phyloP scores from a whole-genome alignment of 2,329 filamentous ascomycete species.

The Colletotrichum noveboracense region DNA sequence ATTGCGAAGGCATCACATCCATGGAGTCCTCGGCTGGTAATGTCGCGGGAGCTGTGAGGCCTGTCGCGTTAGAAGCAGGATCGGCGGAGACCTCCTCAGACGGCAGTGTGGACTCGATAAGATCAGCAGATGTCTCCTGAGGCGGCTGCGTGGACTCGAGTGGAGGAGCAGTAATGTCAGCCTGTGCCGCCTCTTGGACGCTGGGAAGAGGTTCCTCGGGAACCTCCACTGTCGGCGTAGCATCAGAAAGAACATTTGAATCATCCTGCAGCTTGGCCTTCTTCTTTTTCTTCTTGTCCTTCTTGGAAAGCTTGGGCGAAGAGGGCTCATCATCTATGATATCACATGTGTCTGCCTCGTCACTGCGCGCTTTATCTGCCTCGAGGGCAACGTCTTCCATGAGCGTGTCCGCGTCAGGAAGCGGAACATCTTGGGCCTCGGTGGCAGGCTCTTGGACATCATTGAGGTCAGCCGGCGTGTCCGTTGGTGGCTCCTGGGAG shows the following conservation, averaged over 20 bases:
- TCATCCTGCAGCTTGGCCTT: slow-evolving; percentile 8
- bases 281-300: slow-evolving; percentile 24
- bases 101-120: not conserved
- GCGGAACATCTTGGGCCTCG: not conserved
- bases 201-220: not conserved
- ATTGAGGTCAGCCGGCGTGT: not conserved
- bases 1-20: not conserved
- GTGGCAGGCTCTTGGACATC: not conserved
- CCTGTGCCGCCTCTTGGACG: not conserved
- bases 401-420: not conserved
- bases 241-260: not conserved
- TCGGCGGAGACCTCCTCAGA: not conserved
- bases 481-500: not conserved
- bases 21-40: not conserved
- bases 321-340: not conserved
- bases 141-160: not conserved
- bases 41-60: not conserved
- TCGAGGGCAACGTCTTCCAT: not conserved
- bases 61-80: not conserved
- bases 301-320: slow-evolving; percentile 14
- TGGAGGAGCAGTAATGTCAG: not conserved
- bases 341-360: not conserved
- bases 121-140: not conserved
- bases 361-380: not conserved
- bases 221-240: slow-evolving; percentile 11